Evolutionary conservation across 2,329 filamentous ascomycete genomes (phyloP).

Genomic region (Alternaria sp.): DNA sequence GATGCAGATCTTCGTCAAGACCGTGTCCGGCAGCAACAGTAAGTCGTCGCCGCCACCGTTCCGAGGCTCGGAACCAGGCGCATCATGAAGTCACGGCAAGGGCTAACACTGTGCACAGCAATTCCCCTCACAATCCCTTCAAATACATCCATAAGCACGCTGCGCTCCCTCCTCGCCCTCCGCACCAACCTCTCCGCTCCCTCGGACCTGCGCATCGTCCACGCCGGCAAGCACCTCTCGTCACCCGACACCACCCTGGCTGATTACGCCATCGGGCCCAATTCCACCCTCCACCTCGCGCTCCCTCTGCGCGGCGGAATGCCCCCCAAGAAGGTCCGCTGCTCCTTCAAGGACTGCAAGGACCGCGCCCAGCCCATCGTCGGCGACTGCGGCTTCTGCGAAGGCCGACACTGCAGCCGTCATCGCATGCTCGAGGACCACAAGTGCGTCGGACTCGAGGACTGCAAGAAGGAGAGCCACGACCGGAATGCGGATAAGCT

Average conservation of each 20-base stretch:
- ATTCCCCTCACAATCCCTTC: constrained; percentile 63
- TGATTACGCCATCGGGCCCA: constrained; percentile 56
- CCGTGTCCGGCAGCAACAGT: constrained; percentile 62
- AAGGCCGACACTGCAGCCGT: constrained; percentile 92
- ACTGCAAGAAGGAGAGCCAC: constrained; percentile 97
- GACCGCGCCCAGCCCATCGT: constrained; percentile 89
- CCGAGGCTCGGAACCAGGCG: constrained; percentile 16
- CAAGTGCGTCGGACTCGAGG: constrained; percentile 89
- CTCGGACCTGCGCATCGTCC: constrained; percentile 60
- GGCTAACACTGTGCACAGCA: constrained; percentile 50
- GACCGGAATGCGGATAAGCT: constrained; percentile 92
- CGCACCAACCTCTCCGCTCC: constrained; percentile 60
- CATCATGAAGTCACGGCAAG: neutral
- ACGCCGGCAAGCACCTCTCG: constrained; percentile 63
- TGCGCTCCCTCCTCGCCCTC: constrained; percentile 63
- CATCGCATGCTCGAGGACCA: constrained; percentile 94
- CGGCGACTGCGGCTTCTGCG: constrained; percentile 94
- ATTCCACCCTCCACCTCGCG: constrained; percentile 61
- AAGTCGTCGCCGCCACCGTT: constrained; percentile 41
- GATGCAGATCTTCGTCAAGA: constrained; percentile 68
- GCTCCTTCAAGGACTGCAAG: constrained; percentile 88
- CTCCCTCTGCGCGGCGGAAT: constrained; percentile 62
- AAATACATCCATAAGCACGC: constrained; percentile 61
- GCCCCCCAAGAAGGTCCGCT: constrained; percentile 79
- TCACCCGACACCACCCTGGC: constrained; percentile 52